Evolutionary conservation across 306 rosid genomes (phyloP).

Genomic region (Cyamopsis tetragonoloba): DNA sequence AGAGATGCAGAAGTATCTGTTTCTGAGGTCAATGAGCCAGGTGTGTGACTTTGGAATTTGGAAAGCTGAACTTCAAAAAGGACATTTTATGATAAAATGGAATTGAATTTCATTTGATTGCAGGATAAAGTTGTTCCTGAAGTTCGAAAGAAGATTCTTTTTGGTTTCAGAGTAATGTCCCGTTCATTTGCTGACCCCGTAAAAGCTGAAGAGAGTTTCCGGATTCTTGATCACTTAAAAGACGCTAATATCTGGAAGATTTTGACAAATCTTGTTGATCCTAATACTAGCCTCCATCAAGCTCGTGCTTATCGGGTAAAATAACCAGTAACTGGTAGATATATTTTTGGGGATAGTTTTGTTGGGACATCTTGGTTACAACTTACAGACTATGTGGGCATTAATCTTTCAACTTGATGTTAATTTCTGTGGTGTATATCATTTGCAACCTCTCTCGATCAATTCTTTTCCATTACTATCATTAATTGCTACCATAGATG

Average conservation of each 20-base stretch:
- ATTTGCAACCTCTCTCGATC: slow-evolving; percentile 10
- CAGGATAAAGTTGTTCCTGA: slow-evolving; percentile 87
- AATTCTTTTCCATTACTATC: background rate
- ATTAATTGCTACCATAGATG: background rate
- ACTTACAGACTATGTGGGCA: slow-evolving; percentile 3
- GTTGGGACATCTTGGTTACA: background rate
- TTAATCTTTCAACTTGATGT: slow-evolving; percentile 14
- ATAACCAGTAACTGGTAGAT: slow-evolving; percentile 17
- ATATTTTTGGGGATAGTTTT: background rate
- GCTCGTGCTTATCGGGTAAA: slow-evolving; percentile 63
- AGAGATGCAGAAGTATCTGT: slow-evolving; percentile 94
- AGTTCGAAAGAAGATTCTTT: slow-evolving; percentile 65
- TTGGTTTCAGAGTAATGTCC: slow-evolving; percentile 83
- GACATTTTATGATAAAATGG: slow-evolving; percentile 24
- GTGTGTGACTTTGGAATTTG: slow-evolving; percentile 47
- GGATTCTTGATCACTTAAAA: slow-evolving; percentile 83
- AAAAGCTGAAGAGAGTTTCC: slow-evolving; percentile 89
- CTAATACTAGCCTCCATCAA: slow-evolving; percentile 70
- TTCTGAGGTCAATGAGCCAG: slow-evolving; percentile 71
- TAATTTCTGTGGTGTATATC: background rate
- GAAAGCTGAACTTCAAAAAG: slow-evolving; percentile 20
- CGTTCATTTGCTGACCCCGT: slow-evolving; percentile 74
- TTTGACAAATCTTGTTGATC: slow-evolving; percentile 77
- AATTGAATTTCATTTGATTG: slow-evolving; percentile 44
- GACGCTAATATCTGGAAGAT: slow-evolving; percentile 96